These are phyloP conservation scores for Coemansia sp. DNA, from an alignment of 192 early-diverging fungal genomes.

Conservation along the genomic window DNA sequence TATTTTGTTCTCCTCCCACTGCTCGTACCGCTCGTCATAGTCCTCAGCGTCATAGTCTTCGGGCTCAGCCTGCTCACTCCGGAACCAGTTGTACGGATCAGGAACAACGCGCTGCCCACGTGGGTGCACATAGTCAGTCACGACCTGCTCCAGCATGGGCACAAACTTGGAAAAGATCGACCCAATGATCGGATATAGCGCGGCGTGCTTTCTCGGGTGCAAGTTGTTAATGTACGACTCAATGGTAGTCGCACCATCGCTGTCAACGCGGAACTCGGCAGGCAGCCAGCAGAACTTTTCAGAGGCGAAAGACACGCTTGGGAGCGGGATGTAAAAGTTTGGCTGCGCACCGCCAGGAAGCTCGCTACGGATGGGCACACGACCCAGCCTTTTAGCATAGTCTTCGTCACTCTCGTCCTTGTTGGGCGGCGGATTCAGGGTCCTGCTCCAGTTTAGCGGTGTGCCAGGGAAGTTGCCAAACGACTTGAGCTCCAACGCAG, in stretches of 20 bases:
- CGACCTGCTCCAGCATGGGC: conserved; percentile 66
- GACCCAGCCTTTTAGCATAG: neutral
- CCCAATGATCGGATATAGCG: conserved; percentile 59
- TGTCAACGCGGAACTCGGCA: conserved; percentile 60
- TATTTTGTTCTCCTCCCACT: conserved; percentile 16
- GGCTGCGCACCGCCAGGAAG: neutral
- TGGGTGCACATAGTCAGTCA: conserved; percentile 33
- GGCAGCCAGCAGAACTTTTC: conserved; percentile 63
- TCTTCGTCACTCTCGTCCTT: neutral
- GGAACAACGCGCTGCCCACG: conserved; percentile 10
- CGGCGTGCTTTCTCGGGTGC: conserved; percentile 57
- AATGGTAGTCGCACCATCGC: conserved; percentile 54
- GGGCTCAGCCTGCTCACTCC: conserved; percentile 6
- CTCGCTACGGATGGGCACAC: neutral
- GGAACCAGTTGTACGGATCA: conserved; percentile 31
- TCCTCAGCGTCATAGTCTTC: conserved; percentile 18
- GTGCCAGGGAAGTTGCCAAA: conserved; percentile 37
- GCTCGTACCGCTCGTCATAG: conserved; percentile 29
- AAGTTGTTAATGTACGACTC: conserved; percentile 79
- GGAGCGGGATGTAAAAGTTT: conserved; percentile 8
- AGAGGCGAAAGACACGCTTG: neutral
- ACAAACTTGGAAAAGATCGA: conserved; percentile 60
- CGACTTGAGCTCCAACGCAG: conserved; percentile 24
- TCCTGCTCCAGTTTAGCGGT: conserved; percentile 16
- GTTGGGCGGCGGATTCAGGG: neutral